phyloP scores from a whole-genome alignment of 192 early-diverging fungal species.

The Rhizophagus sp. region DNA sequence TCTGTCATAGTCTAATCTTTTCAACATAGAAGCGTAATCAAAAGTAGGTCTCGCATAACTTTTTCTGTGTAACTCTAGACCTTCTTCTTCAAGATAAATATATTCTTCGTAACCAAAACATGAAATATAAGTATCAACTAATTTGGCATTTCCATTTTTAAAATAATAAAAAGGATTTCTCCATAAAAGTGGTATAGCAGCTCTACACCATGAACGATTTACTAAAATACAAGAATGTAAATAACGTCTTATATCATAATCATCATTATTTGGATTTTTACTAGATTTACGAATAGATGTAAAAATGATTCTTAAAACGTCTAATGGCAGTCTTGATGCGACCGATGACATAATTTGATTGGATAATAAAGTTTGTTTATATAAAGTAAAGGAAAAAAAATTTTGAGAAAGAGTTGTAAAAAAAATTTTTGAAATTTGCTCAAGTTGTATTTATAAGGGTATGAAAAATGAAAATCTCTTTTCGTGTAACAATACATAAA shows the following conservation, averaged over 20 bases:
- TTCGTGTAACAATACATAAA: background rate
- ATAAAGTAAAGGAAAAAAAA: background rate
- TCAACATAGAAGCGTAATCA: conserved; percentile 6
- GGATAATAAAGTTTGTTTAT: background rate
- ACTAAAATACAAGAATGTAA: conserved; percentile 21
- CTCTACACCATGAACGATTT: conserved; percentile 18
- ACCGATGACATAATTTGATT: background rate
- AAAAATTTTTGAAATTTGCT: background rate
- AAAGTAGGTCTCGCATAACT: background rate
- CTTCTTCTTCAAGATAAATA: background rate
- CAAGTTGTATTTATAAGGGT: background rate
- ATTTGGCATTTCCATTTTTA: background rate
- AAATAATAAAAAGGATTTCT: conserved; percentile 17
- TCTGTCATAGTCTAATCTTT: conserved; percentile 20
- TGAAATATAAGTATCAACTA: conserved; percentile 13
- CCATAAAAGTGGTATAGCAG: conserved; percentile 15
- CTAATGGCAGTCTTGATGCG: background rate
- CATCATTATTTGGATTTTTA: conserved; percentile 6
- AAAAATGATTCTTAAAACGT: conserved; percentile 11
- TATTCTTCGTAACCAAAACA: background rate
- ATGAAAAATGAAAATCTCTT: background rate
- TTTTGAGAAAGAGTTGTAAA: background rate
- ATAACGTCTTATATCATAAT: background rate
- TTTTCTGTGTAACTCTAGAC: background rate
- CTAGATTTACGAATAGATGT: background rate